Percentiles rank a stretch among this genome's conserved stretches.
Evolutionary conservation across 148 eudicot species (phyloP).

Genomic region (Rhododendron griersonianum): DNA sequence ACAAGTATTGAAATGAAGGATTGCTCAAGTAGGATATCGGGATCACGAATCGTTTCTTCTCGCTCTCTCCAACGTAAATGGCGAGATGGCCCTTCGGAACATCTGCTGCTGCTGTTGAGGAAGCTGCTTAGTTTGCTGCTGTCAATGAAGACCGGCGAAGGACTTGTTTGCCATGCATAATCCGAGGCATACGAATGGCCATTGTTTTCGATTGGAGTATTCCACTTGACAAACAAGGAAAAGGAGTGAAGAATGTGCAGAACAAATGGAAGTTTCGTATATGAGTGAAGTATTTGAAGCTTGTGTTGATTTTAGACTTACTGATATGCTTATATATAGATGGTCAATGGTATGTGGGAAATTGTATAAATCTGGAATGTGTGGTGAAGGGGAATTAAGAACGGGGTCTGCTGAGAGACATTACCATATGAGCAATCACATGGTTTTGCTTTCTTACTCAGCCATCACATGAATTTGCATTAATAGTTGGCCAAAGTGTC

Average conservation of each 20-base stretch:
- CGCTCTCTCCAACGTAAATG: not conserved
- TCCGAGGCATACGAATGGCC: constrained; percentile 8
- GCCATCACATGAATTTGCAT: not conserved
- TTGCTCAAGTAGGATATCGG: not conserved
- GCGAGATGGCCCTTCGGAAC: not conserved
- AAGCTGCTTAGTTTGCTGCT: not conserved
- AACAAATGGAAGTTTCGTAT: no score
- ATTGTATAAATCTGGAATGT: no score
- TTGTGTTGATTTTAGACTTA: no score
- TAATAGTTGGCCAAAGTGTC: not conserved
- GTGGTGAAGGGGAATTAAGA: no score
- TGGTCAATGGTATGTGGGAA: no score
- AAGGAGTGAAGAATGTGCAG: no score
- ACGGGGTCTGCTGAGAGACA: no score
- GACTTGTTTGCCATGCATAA: not conserved
- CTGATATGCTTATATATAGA: no score
- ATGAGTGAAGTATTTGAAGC: no score
- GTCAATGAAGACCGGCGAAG: not conserved
- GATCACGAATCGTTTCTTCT: not conserved
- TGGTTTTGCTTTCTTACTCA: constrained; percentile 15
- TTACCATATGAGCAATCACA: constrained; percentile 8
- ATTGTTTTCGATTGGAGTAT: not conserved
- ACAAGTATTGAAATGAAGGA: not conserved
- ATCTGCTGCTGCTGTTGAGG: not conserved
- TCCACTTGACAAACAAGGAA: not conserved